Base-by-base conservation (phyloP, 495 filamentous ascomycete genomes). In the Xylaria venustula region DNA sequence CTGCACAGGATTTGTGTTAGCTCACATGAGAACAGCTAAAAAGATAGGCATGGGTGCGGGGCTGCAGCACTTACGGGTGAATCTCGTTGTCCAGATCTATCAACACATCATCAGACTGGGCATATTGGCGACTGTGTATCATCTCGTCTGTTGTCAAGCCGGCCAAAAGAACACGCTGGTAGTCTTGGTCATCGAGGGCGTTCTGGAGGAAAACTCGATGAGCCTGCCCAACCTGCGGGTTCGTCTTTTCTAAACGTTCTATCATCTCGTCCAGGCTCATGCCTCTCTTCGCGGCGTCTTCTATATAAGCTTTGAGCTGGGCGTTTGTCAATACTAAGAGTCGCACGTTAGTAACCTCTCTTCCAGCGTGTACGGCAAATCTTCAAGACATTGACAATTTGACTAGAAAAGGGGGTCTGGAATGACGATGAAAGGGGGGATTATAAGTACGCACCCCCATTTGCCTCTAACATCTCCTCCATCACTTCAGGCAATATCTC, bases 101-200 rank as follows among this genome's bases (percentile, higher is more conserved):
- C 3, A 12, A 14, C 15, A 53, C 40, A 22, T 63, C 54, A 12
- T 71, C 41, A 0, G 65, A 46, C 47, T 64, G 30, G 65, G 47
- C 4, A 61, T 32, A 19, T 60, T 42, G 2, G 56, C 19, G n/a
- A n/a, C n/a, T n/a, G 0, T 58, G 8, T 22, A 73, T 44, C 2
- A 74, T 58, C 57, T 77, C 74, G 47, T 74, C 70, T 1, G 70
- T 74, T 25, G 71, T 74, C 26, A 70, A 0, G 3, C 58, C 66
- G 14, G n/a, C 0, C 8, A 73, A 66, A 0, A 75, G 0, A 9
- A 62, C 3, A 0, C 70, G 65, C 34, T 77, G 74, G 17, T 61
- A 77, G 28, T 74, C 65, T 30, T 69, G 62, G 60, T 77, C 74
- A 14, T 65, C 58, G 7, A 62, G 45, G n/a, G 60, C 44, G 44